A percentile compares a stretch with the other conserved stretches of the same genome.
These are phyloP conservation scores for Melampsora larici-populina DNA, from an alignment of 1,284 basidiomycete genomes.

Conservation along the genomic window DNA sequence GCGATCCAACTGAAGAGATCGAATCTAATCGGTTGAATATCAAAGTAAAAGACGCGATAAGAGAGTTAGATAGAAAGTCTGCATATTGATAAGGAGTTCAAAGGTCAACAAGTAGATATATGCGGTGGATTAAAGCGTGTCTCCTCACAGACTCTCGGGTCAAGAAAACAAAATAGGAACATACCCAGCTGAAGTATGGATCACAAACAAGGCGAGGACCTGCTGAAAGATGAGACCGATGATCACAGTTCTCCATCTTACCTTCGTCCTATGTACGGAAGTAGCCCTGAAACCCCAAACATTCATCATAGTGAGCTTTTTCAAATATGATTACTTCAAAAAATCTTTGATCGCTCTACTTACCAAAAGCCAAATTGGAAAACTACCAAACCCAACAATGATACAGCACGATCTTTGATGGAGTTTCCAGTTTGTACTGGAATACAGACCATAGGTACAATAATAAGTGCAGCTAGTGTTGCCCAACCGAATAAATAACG, in stretches of 20 bases:
- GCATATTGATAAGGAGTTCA: no score
- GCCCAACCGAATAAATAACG: constrained; percentile 50
- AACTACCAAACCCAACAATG: constrained; percentile 70
- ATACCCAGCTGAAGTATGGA: constrained; percentile 67
- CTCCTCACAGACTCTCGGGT: background rate
- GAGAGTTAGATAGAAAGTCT: background rate
- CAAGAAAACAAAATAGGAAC: background rate
- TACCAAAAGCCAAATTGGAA: constrained; percentile 71
- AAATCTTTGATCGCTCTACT: constrained; percentile 47
- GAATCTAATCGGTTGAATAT: constrained; percentile 57
- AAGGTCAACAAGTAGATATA: no score
- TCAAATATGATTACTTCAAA: background rate
- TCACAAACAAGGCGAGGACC: constrained; percentile 75
- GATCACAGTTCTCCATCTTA: constrained; percentile 60
- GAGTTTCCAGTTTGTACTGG: constrained; percentile 62
- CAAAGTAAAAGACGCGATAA: background rate
- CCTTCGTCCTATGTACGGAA: constrained; percentile 22
- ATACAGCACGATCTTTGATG: constrained; percentile 73
- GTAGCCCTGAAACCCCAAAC: background rate
- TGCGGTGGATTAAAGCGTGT: background rate
- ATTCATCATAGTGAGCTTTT: constrained; percentile 47
- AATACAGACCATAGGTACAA: constrained; percentile 77
- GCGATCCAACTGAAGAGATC: constrained; percentile 63
- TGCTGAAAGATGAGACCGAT: constrained; percentile 81
- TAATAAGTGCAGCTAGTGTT: constrained; percentile 67